phyloP scores from a whole-genome alignment of 441 rosid genomes.

The Pelargonium australe region DNA sequence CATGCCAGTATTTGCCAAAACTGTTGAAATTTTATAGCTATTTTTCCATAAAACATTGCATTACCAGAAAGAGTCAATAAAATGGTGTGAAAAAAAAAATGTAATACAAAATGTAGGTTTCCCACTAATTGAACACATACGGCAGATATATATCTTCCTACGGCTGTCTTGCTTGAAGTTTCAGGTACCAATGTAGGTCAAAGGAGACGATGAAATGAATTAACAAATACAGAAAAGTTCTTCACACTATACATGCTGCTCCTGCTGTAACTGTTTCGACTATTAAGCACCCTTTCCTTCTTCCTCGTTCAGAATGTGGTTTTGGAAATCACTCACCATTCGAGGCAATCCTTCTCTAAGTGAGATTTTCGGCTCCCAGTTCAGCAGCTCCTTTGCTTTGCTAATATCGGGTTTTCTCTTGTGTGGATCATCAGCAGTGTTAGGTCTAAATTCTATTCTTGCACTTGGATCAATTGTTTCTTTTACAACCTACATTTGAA shows the following conservation, averaged over 20 bases:
- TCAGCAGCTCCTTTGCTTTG: conserved; percentile 82
- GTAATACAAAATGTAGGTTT: conserved; percentile 11
- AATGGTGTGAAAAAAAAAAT: neutral
- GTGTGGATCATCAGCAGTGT: conserved; percentile 94
- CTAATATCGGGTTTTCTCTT: conserved; percentile 89
- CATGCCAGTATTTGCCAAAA: too few relatives aligned
- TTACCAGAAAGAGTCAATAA: neutral
- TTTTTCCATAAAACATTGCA: too few relatives aligned
- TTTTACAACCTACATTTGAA: conserved; percentile 58
- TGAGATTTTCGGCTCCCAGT: conserved; percentile 86
- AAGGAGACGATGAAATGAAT: conserved; percentile 19
- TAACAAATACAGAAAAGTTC: conserved; percentile 23
- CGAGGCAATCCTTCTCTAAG: conserved; percentile 76
- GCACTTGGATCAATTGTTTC: conserved; percentile 90
- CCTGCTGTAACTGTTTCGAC: conserved; percentile 7
- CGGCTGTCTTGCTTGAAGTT: conserved; percentile 17
- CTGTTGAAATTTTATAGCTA: too few relatives aligned
- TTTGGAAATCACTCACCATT: conserved; percentile 87
- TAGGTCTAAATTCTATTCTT: conserved; percentile 73
- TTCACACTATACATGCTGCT: conserved; percentile 37
- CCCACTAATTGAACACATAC: conserved; percentile 14
- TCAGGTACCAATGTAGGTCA: conserved; percentile 7
- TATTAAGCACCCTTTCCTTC: conserved; percentile 58
- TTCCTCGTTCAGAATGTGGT: conserved; percentile 75
- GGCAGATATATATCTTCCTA: conserved; percentile 12